Conservation (phyloP, 805 yeast species). For the Kockiozyma suomiensis region DNA sequence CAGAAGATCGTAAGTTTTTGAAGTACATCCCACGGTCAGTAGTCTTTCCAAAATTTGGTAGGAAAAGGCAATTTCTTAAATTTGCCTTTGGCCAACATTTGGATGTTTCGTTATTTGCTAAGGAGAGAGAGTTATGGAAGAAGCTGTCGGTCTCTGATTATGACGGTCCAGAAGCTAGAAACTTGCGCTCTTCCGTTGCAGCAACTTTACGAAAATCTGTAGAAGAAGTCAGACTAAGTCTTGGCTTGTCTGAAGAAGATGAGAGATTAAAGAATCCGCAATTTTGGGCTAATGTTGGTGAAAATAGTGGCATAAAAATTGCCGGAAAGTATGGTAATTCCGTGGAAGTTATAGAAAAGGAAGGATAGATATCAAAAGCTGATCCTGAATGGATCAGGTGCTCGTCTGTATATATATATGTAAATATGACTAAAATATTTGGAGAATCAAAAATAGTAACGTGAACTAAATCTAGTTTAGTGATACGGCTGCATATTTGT, state of each 20-base stretch:
- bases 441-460: no score
- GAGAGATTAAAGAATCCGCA: conserved; percentile 63
- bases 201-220: conserved; percentile 67
- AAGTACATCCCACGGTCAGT: conserved; percentile 50
- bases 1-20: conserved; percentile 65
- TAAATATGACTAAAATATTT: no score
- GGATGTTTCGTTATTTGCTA: conserved; percentile 59
- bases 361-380: no score
- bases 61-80: conserved; percentile 49
- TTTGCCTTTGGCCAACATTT: conserved; percentile 74
- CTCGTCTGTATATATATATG: no score
- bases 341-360: conserved; percentile 23
- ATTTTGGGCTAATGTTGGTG: conserved; percentile 75
- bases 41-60: conserved; percentile 48
- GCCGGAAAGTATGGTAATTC: conserved; percentile 60
- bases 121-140: conserved; percentile 72
- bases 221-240: conserved; percentile 25
- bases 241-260: conserved; percentile 60
- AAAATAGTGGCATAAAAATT: conserved; percentile 64
- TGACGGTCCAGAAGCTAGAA: conserved; percentile 63
- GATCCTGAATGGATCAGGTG: no score
- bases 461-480: no score
- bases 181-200: conserved; percentile 71
- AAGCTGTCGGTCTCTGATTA: conserved; percentile 59
- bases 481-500: no score